Evolutionary conservation across 176 grass and related monocot genomes (phyloP).

Genomic region (Musa beccarii): DNA sequence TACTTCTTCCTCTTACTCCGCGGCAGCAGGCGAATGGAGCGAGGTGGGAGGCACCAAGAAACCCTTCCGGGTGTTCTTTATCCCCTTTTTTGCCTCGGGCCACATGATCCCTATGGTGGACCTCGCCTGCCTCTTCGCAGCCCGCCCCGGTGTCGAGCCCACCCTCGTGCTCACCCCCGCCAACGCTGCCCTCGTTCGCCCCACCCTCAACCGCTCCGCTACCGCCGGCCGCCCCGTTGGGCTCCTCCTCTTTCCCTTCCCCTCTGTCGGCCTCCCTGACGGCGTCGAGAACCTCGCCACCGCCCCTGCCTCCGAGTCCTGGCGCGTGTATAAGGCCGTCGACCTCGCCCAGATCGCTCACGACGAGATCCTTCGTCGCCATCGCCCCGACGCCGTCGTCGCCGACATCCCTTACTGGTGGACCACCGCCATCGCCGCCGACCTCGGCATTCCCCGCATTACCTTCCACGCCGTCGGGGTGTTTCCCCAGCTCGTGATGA

Average conservation of each 20-base stretch:
- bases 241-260: slow-evolving; percentile 18
- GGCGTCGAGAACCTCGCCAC: slow-evolving; percentile 29
- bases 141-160: slow-evolving; percentile 15
- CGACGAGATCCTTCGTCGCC: slow-evolving; percentile 11
- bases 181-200: slow-evolving; percentile 24
- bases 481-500: slow-evolving; percentile 38
- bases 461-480: slow-evolving; percentile 23
- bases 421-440: slow-evolving; percentile 17
- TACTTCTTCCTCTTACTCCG: no score
- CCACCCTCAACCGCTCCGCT: slow-evolving; percentile 8
- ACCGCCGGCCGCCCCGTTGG: neutral
- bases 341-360: neutral
- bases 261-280: slow-evolving; percentile 18
- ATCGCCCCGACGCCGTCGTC: slow-evolving; percentile 18
- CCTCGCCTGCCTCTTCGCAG: slow-evolving; percentile 47
- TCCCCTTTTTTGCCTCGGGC: slow-evolving; percentile 54
- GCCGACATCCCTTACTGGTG: slow-evolving; percentile 24
- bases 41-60: neutral
- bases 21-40: no score
- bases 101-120: slow-evolving; percentile 72
- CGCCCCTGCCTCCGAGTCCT: slow-evolving; percentile 13
- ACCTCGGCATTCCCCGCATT: slow-evolving; percentile 25
- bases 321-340: slow-evolving; percentile 26
- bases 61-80: slow-evolving; percentile 53
- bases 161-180: slow-evolving; percentile 51